Conservation (phyloP, 768 basidiomycete genomes). For the Podaxis rugospora region DNA sequence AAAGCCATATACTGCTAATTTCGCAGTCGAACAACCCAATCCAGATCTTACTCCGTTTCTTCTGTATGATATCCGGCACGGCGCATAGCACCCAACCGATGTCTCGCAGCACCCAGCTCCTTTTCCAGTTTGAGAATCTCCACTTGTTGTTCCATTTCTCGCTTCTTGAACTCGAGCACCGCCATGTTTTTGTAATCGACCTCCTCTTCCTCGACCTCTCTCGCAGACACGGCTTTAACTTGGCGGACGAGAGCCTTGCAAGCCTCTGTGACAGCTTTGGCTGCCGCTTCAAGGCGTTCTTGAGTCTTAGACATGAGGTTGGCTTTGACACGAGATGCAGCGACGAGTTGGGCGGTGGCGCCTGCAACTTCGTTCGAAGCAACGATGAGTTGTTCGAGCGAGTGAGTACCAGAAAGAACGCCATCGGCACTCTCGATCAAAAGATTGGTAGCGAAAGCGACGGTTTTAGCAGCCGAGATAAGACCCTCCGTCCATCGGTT, state of each 20-base stretch:
- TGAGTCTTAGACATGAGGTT: constrained; percentile 99
- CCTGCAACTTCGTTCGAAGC: constrained; percentile 99
- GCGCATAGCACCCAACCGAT: constrained; percentile 79
- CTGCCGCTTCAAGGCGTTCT: constrained; percentile 91
- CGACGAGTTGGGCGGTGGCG: constrained; percentile 96
- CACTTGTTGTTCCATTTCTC: constrained; percentile 99
- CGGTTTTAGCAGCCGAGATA: constrained; percentile 95
- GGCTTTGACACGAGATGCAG: constrained; percentile 96
- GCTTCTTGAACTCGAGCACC: constrained; percentile 90
- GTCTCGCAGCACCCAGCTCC: constrained; percentile 84
- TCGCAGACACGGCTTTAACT: constrained; percentile 91
- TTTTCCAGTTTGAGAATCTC: constrained; percentile 96
- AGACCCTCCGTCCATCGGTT: constrained; percentile 99
- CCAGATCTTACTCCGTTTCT: constrained; percentile 55
- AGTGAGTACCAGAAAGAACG: constrained; percentile 93
- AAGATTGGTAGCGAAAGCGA: constrained; percentile 92
- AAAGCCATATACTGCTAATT: background rate
- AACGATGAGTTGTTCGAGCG: constrained; percentile 97
- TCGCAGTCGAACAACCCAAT: background rate
- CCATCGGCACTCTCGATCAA: constrained; percentile 98
- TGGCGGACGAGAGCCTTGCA: constrained; percentile 95
- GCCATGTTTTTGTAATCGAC: constrained; percentile 91
- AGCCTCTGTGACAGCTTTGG: constrained; percentile 96
- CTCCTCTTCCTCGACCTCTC: constrained; percentile 76
- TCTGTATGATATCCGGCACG: constrained; percentile 87